Evolutionary conservation across 2,329 filamentous ascomycete species (phyloP).

Genomic region (Hymenoscyphus linearis): DNA sequence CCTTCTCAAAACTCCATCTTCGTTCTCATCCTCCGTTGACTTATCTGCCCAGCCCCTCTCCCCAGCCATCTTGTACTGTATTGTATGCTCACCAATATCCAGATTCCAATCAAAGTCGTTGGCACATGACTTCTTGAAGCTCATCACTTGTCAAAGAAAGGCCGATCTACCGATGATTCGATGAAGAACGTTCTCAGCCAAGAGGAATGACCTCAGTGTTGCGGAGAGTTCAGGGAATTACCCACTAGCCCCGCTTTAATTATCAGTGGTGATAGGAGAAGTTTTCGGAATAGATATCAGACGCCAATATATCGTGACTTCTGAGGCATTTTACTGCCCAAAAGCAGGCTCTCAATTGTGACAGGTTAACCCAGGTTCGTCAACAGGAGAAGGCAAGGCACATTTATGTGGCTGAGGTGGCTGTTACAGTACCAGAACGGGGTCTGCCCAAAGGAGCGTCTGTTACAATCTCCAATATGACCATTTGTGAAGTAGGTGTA

Average conservation of each 20-base stretch:
- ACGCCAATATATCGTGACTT: background rate
- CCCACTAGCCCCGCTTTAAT: background rate
- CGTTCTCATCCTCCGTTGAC: too few species aligned
- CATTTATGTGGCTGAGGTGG: too few species aligned
- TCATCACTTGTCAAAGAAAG: background rate
- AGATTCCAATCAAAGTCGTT: too few species aligned
- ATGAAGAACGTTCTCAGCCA: background rate
- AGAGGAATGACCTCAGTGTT: background rate
- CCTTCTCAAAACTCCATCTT: too few species aligned
- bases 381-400: too few species aligned
- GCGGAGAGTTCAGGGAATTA: background rate
- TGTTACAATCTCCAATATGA: too few species aligned
- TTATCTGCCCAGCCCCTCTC: too few species aligned
- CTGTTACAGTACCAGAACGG: too few species aligned
- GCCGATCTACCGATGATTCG: background rate
- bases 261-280: background rate
- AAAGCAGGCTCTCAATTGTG: background rate
- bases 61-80: too few species aligned
- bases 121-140: background rate
- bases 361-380: background rate
- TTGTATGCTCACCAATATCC: too few species aligned
- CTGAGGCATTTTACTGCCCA: background rate
- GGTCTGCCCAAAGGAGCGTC: too few species aligned
- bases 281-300: background rate
- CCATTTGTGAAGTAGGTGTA: too few species aligned